phyloP scores from a whole-genome alignment of 805 yeast species.

The Scheffersomyces amazonensis region DNA sequence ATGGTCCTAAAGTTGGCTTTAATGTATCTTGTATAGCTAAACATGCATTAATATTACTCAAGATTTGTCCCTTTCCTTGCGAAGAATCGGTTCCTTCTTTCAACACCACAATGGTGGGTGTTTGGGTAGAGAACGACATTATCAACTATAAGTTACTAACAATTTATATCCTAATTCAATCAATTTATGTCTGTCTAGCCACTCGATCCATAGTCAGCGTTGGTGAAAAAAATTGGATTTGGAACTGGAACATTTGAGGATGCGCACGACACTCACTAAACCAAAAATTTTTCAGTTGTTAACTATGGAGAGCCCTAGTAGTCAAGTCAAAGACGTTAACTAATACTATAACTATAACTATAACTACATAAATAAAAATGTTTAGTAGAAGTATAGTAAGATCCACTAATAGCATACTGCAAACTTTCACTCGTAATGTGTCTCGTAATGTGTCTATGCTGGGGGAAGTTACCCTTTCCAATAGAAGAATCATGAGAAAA shows the following conservation, averaged over 20 bases:
- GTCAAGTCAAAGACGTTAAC: too few species aligned
- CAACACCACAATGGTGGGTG: constrained; percentile 97
- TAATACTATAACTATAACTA: too few species aligned
- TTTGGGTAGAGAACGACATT: constrained; percentile 89
- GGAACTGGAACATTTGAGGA: neutral
- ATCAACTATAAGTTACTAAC: too few species aligned
- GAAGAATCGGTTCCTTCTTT: constrained; percentile 98
- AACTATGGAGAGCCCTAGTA: too few species aligned
- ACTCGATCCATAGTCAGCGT: too few species aligned
- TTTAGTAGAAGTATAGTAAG: neutral
- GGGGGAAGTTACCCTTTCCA: constrained; percentile 42
- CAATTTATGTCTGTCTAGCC: too few species aligned
- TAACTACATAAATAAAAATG: too few species aligned
- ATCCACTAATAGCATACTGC: neutral
- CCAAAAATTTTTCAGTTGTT: neutral
- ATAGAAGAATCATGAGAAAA: constrained; percentile 62
- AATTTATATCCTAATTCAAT: too few species aligned
- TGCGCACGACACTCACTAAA: neutral
- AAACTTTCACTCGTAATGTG: neutral
- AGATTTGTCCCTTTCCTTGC: constrained; percentile 94
- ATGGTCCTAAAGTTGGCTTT: constrained; percentile 93
- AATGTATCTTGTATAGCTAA: constrained; percentile 94
- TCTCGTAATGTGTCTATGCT: constrained; percentile 13
- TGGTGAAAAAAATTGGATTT: too few species aligned
- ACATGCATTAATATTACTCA: constrained; percentile 95